These are phyloP conservation scores for Babjeviella inositovora DNA, from an alignment of 805 yeast genomes.

Conservation along the genomic window DNA sequence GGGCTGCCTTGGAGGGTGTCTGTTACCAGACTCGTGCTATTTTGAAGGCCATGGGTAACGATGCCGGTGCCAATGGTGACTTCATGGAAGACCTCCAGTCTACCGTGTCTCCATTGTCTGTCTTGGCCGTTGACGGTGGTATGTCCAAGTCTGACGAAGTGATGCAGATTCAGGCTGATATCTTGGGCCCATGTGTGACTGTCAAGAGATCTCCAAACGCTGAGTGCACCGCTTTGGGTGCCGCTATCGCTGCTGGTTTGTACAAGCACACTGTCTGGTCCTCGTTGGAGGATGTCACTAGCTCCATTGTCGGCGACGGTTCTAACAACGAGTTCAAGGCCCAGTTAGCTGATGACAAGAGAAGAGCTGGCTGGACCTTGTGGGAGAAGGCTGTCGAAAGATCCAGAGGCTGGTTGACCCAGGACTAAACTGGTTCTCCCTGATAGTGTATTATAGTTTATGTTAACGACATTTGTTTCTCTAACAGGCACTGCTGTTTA, in stretches of 20 bases:
- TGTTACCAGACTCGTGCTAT: slow-evolving; percentile 90
- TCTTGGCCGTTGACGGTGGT: slow-evolving; percentile 84
- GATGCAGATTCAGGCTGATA: slow-evolving; percentile 88
- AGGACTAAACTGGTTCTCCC: too few relatives aligned
- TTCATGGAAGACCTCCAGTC: slow-evolving; percentile 34
- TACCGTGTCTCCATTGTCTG: slow-evolving; percentile 22
- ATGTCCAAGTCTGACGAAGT: slow-evolving; percentile 85
- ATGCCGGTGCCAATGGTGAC: slow-evolving; percentile 49
- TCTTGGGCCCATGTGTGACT: slow-evolving; percentile 73
- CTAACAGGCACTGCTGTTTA: too few relatives aligned
- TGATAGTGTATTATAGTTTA: too few relatives aligned
- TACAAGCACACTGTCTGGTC: slow-evolving; percentile 56
- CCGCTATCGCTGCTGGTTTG: slow-evolving; percentile 91
- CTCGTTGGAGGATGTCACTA: slow-evolving; percentile 50
- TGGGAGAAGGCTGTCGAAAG: slow-evolving; percentile 83
- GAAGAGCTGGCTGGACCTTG: slow-evolving; percentile 47
- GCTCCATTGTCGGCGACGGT: slow-evolving; percentile 5
- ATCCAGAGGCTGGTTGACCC: slow-evolving; percentile 64
- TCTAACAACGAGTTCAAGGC: slow-evolving; percentile 6
- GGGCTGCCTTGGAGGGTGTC: slow-evolving; percentile 92
- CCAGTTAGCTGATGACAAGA: slow-evolving; percentile 33
- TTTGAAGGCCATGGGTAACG: slow-evolving; percentile 76
- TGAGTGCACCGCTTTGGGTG: slow-evolving; percentile 92
- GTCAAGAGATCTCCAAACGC: slow-evolving; percentile 69
- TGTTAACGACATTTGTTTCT: too few relatives aligned